Evolutionary conservation across 441 rosid species (phyloP), one percentile per base, ranked within the genome.

Genomic region (Croton setiger): DNA sequence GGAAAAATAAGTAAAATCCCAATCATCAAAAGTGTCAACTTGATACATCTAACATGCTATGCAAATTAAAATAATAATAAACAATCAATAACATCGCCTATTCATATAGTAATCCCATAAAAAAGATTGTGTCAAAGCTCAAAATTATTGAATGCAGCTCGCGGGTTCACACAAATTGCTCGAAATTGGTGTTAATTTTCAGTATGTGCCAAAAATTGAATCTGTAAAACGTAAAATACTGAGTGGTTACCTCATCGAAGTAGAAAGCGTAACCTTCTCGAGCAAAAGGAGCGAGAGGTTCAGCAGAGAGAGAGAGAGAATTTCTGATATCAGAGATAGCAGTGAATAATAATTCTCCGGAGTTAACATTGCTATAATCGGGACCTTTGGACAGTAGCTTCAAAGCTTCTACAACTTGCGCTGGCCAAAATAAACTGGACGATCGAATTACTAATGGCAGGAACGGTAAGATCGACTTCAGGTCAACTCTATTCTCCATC

Each of bases 161-260:
- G 35, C 13, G 18, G 33, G 56, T 18, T 43, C 4, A 13, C 71
- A 14, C 43, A 2, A 23, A 43, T 67, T 67, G 54, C 63, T 57
- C 43, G 13, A 14, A 4, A 45, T 10, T n/a, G 1, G 31, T 27
- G 43, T 18, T 17, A 68, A 45, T 13, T 48, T 62, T 21, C n/a
- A 64, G n/a, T 4, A 72, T 27, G 31, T 27, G 31, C 31, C 31
- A 27, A 27, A 27, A 27, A 27, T 27, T 27, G 31, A 27, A 27
- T 27, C 31, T 27, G 31, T 27, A 27, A 27, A 27, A 27, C 31
- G 31, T 27, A 27, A 27, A 41, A 67, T 54, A 68, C 67, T n/a
- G 11, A 18, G 37, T 43, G 5, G 43, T 58, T 36, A 91, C 97
- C 82, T 90, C 93, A 63, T 90, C 94, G 69, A 94, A 94, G 87